Evolutionary conservation across 176 grass and related monocot species (phyloP), one percentile per base, ranked within the genome.

Genomic region (Themeda triandra): DNA sequence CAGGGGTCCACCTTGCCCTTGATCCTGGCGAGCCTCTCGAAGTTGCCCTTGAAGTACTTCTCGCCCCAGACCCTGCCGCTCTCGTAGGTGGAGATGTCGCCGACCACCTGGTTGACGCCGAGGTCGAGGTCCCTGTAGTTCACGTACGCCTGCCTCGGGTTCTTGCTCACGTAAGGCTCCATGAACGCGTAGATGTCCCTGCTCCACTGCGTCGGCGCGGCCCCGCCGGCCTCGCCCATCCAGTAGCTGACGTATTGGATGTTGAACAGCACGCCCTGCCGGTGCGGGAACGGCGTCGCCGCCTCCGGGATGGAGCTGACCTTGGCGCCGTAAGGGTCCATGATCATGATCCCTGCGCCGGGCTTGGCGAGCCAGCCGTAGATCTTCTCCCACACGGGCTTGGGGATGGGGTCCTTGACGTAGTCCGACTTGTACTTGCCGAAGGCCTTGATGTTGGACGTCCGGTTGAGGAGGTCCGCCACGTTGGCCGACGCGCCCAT

Each of bases 41-140:
- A 94, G 71, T 94, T 88, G 6, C 6, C 32, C 1, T 42, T 70
- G 65, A 82, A 88, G 56, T 94, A 94, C 80, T 41, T 86, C 54
- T 53, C 35, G 4, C 88, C 88, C 92, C 86, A 86, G 6, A 86
- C 88, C 71, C 18, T 86, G 45, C 58, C 92, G 21, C n/a, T 54
- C 0, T 69, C n/a, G 63, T 87, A 94, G 45, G 46, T 91, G 2
- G 83, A 89, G 66, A 75, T 18, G 45, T 49, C 81, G 15, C 46
- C 80, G n/a, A 84, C 80, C 24, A 85, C 66, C 37, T 73, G 25
- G 71, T 73, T 73, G 25, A 48, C 71, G 8, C 71, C 71, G 15
- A 73, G 71, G n/a, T 80, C 87, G 1, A 84, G 33, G 82, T 88
- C 87, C 30, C 75, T 66, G 49, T 74, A 84, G 62, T 88, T 88